Evolutionary conservation across 441 rosid species (phyloP), one percentile per base, ranked within the genome.

Genomic region (Iberis amara): DNA sequence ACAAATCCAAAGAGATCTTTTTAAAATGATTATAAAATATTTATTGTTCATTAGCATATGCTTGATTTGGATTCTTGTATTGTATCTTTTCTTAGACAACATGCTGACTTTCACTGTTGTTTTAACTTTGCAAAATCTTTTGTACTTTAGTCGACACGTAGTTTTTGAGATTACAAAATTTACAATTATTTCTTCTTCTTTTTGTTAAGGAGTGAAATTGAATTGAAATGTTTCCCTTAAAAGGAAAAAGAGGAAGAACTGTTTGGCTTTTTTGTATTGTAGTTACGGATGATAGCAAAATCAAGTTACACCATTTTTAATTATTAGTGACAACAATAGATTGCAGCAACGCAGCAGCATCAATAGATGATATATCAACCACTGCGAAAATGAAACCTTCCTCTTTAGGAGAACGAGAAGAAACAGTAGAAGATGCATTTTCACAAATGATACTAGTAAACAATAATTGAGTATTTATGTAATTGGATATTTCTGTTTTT

Each of bases 21-120:
- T n/a, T 8, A 42, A 57, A 64, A 50, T 64, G 59, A 64, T 57
- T 57, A 4, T 30, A 23, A 24, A 50, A 32, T 4, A 53, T 43
- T 50, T 48, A 64, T 64, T 64, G 47, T 64, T 64, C 69, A 64
- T 64, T 64, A 24, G 2, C 6, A 64, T 59, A 64, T 64, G 69
- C 69, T 57, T 57, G 63, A 57, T 64, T 57, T 57, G 14, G 41
- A 28, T 15, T 11, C 21, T 30, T 30, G 6, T 4, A 11, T n/a
- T 55, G 14, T 41, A 49, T 23, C 32, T 11, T 45, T 28, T 45
- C 12, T 38, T 36, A 54, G 30, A 62, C 24, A 63, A 32, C 57
- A 55, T 28, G 56, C 58, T 57, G 59, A 50, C 64, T 50, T 49
- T 38, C 54, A 50, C 69, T 57, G 42, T 64, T 50, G 7, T 43